These are phyloP conservation scores for Rhodosporidiobolus sp. DNA, from an alignment of 768 basidiomycete species.

Conservation along the genomic window DNA sequence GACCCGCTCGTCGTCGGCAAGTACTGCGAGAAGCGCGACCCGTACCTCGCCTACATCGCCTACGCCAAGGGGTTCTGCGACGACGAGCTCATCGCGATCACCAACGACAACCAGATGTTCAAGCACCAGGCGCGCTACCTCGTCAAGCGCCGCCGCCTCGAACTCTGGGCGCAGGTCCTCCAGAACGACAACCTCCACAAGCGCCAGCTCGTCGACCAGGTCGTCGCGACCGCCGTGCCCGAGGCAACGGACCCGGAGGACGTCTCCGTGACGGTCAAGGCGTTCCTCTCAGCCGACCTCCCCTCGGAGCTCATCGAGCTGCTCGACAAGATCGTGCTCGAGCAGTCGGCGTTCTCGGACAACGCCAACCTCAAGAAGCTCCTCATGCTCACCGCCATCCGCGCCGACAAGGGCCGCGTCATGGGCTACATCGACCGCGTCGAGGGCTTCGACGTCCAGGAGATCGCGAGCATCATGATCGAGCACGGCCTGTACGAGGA, in stretches of 20 bases:
- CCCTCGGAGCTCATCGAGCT: constrained; percentile 96
- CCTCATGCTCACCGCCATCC: constrained; percentile 88
- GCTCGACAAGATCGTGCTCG: constrained; percentile 96
- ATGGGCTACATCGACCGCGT: constrained; percentile 97
- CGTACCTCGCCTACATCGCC: constrained; percentile 96
- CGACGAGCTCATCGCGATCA: constrained; percentile 92
- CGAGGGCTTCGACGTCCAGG: constrained; percentile 86
- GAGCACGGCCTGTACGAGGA: constrained; percentile 95
- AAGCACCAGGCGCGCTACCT: constrained; percentile 98
- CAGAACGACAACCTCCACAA: constrained; percentile 83
- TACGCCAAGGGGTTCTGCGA: constrained; percentile 99
- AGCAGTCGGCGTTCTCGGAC: constrained; percentile 95
- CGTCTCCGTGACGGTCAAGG: constrained; percentile 96
- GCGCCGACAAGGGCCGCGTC: constrained; percentile 97
- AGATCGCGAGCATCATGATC: constrained; percentile 94
- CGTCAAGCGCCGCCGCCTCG: constrained; percentile 88
- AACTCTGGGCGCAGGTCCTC: constrained; percentile 95
- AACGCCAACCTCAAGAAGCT: constrained; percentile 96
- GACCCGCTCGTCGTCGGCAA: constrained; percentile 96
- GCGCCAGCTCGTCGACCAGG: constrained; percentile 89
- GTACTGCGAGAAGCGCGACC: constrained; percentile 98
- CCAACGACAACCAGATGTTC: constrained; percentile 99
- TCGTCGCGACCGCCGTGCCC: constrained; percentile 89
- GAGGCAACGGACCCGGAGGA: constrained; percentile 98
- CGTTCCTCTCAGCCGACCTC: constrained; percentile 93